Evolutionary conservation across 176 grass and related monocot species (phyloP).

Genomic region (Aegilops longissima): DNA sequence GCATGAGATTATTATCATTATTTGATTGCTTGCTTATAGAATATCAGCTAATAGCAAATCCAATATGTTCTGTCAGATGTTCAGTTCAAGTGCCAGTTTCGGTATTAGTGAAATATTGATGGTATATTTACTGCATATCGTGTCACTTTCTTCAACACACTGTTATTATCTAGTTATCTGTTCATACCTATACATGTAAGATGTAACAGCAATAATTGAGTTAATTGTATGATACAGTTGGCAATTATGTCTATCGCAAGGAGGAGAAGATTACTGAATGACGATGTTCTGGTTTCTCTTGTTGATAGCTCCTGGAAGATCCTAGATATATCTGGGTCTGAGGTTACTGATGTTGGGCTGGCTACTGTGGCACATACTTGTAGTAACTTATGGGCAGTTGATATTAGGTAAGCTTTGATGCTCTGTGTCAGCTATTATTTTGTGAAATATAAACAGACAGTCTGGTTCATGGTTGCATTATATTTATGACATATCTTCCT

Average conservation of each 20-base stretch:
- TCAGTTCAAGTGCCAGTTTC: conserved; percentile 1
- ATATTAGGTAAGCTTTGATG: conserved; percentile 72
- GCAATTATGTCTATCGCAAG: conserved; percentile 80
- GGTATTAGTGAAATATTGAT: background rate
- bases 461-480: background rate
- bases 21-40: background rate
- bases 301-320: conserved; percentile 82
- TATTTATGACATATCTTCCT: conserved; percentile 15
- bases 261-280: conserved; percentile 74
- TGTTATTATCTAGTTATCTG: conserved; percentile 12
- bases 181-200: background rate
- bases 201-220: conserved; percentile 19
- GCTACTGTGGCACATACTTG: conserved; percentile 58
- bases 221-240: conserved; percentile 60
- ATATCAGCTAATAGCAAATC: background rate
- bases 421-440: background rate
- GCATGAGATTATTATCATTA: background rate
- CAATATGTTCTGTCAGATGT: background rate
- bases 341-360: conserved; percentile 74
- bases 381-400: conserved; percentile 71
- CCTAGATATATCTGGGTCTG: conserved; percentile 89
- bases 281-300: conserved; percentile 69
- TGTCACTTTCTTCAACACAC: background rate
- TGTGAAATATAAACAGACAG: background rate
- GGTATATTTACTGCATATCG: background rate